Conservation (phyloP, 1,139 yeast species). For the Diutina ranongensis region DNA sequence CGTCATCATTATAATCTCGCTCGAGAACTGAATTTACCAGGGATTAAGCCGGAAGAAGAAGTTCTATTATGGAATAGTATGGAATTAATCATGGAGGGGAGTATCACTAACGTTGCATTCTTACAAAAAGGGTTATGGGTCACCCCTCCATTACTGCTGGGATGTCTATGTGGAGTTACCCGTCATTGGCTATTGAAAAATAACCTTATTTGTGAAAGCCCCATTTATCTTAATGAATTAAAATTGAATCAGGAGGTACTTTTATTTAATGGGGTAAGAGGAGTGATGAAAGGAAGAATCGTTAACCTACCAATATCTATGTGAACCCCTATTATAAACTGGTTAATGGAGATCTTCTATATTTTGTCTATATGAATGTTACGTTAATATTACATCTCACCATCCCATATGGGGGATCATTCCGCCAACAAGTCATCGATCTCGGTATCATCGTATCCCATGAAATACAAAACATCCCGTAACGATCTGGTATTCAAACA, state of each 20-base stretch:
- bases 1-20: constrained; percentile 56
- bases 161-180: constrained; percentile 81
- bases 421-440: constrained; percentile 16
- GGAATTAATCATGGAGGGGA: constrained; percentile 66
- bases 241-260: constrained; percentile 54
- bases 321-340: too few species aligned
- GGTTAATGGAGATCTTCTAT: too few species aligned
- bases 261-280: constrained; percentile 74
- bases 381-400: too few species aligned
- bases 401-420: background rate
- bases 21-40: constrained; percentile 36
- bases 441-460: constrained; percentile 63
- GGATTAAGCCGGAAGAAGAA: constrained; percentile 38
- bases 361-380: background rate
- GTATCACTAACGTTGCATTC: constrained; percentile 74
- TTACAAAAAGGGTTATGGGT: constrained; percentile 42
- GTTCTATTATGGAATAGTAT: constrained; percentile 58
- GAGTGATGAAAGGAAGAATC: constrained; percentile 34
- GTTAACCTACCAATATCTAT: background rate
- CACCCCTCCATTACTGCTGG: constrained; percentile 67
- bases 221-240: constrained; percentile 33
- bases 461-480: constrained; percentile 63
- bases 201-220: constrained; percentile 44
- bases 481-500: constrained; percentile 63
- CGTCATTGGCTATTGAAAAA: constrained; percentile 53